Percentiles rank a stretch among this genome's conserved stretches.
phyloP scores from a whole-genome alignment of 139 green algal species.

The Auxenochlorella pyrenoidosa region DNA sequence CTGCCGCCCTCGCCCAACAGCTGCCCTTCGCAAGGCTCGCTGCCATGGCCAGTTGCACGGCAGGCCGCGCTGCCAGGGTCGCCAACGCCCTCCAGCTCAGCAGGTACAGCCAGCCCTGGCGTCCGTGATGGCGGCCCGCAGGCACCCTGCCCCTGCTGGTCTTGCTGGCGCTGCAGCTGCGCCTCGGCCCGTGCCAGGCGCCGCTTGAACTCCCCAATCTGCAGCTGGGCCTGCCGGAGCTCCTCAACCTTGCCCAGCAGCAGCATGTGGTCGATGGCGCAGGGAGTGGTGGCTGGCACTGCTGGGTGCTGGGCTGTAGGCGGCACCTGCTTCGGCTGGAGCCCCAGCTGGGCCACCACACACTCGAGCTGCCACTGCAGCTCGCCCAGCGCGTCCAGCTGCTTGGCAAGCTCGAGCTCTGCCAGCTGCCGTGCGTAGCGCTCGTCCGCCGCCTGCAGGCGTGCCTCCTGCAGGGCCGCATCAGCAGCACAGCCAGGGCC shows the following conservation, averaged over 20 bases:
- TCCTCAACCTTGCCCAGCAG: slow-evolving; percentile 22
- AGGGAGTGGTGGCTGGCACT: not conserved
- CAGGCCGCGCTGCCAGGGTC: too few relatives aligned
- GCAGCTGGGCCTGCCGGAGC: slow-evolving; percentile 51
- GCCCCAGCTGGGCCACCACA: slow-evolving; percentile 19
- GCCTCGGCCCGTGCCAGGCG: not conserved
- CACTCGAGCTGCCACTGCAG: slow-evolving; percentile 64
- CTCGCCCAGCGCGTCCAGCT: slow-evolving; percentile 55
- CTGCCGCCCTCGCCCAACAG: not conserved
- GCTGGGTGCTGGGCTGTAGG: not conserved
- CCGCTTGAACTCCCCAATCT: slow-evolving; percentile 70
- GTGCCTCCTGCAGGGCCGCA: not conserved
- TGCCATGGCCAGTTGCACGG: not conserved
- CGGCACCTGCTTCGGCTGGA: not conserved
- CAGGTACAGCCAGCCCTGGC: not conserved
- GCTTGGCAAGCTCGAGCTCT: slow-evolving; percentile 23
- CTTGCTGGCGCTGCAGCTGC: not conserved
- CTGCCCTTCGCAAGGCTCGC: not conserved
- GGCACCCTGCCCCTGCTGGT: not conserved
- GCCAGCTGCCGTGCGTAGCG: slow-evolving; percentile 16
- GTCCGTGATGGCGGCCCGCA: not conserved
- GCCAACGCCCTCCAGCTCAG: not conserved
- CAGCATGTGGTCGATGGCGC: slow-evolving; percentile 10
- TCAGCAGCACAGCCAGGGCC: not conserved
- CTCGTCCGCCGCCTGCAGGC: slow-evolving; percentile 15